phyloP scores from a whole-genome alignment of 441 rosid species.

The Pelargonium fulgidum region DNA sequence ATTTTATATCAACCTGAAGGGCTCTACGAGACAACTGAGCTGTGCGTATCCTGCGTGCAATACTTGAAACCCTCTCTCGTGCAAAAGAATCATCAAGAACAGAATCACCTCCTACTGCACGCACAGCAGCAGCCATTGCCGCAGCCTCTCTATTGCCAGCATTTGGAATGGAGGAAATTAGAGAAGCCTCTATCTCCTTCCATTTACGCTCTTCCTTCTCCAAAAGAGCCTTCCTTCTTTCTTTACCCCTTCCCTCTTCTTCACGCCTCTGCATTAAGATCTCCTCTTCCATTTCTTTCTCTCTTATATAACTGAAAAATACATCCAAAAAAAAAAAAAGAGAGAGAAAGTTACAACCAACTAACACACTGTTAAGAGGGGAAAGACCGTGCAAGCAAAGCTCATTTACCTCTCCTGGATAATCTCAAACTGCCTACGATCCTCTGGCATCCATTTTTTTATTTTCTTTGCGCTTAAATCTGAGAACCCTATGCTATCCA shows the following conservation, averaged over 20 bases:
- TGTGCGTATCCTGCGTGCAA: slow-evolving; percentile 89
- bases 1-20: slow-evolving; percentile 50
- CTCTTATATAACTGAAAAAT: slow-evolving; percentile 76
- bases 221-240: slow-evolving; percentile 96
- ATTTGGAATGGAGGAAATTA: slow-evolving; percentile 96
- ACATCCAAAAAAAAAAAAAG: slow-evolving; percentile 13
- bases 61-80: slow-evolving; percentile 95
- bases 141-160: slow-evolving; percentile 99
- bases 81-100: slow-evolving; percentile 99
- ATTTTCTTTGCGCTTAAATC: slow-evolving; percentile 98
- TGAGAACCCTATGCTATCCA: slow-evolving; percentile 98
- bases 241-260: slow-evolving; percentile 99
- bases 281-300: slow-evolving; percentile 99
- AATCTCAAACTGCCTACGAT: slow-evolving; percentile 94
- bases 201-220: slow-evolving; percentile 99
- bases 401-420: slow-evolving; percentile 87
- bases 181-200: slow-evolving; percentile 99
- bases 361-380: slow-evolving; percentile 16
- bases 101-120: slow-evolving; percentile 99
- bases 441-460: slow-evolving; percentile 99
- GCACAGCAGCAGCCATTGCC: slow-evolving; percentile 99
- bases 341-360: slow-evolving; percentile 9
- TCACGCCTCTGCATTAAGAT: slow-evolving; percentile 97
- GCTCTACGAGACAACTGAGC: slow-evolving; percentile 94
- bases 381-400: slow-evolving; percentile 14